Percentiles rank a stretch among this genome's conserved stretches.
Evolutionary conservation across 495 filamentous ascomycete genomes (phyloP).

Genomic region (Aspergillus ostianus): DNA sequence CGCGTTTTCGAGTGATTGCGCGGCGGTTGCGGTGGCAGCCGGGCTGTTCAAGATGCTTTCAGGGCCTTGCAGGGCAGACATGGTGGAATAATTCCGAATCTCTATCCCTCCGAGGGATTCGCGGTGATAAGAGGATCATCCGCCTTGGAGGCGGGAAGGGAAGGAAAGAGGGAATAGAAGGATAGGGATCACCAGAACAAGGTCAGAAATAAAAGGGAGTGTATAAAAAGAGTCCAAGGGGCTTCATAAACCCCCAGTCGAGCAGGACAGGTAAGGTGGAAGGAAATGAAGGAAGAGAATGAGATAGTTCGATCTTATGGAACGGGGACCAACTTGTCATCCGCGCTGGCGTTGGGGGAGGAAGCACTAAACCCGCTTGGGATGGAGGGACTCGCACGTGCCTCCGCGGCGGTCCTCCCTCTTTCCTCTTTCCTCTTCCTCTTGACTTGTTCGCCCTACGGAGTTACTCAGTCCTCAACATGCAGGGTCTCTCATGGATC

Average conservation of each 20-base stretch:
- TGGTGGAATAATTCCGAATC: constrained; percentile 2
- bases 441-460: too few relatives aligned
- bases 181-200: not conserved
- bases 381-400: too few relatives aligned
- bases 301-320: constrained; percentile 1
- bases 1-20: constrained; percentile 20
- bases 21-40: constrained; percentile 11
- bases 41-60: constrained; percentile 7
- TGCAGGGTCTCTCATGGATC: too few relatives aligned
- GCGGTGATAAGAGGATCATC: not conserved
- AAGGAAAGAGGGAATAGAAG: not conserved
- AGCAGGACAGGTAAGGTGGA: too few relatives aligned
- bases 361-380: too few relatives aligned
- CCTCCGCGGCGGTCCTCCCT: too few relatives aligned
- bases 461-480: too few relatives aligned
- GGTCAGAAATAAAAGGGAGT: not conserved
- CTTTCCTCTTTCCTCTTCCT: too few relatives aligned
- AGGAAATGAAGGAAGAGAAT: too few relatives aligned
- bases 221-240: too few relatives aligned
- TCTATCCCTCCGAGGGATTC: not conserved
- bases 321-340: too few relatives aligned
- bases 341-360: too few relatives aligned
- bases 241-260: not conserved
- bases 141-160: not conserved
- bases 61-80: constrained; percentile 16